Evolutionary conservation across 768 basidiomycete genomes (phyloP).

Genomic region (Ramaria rubella): DNA sequence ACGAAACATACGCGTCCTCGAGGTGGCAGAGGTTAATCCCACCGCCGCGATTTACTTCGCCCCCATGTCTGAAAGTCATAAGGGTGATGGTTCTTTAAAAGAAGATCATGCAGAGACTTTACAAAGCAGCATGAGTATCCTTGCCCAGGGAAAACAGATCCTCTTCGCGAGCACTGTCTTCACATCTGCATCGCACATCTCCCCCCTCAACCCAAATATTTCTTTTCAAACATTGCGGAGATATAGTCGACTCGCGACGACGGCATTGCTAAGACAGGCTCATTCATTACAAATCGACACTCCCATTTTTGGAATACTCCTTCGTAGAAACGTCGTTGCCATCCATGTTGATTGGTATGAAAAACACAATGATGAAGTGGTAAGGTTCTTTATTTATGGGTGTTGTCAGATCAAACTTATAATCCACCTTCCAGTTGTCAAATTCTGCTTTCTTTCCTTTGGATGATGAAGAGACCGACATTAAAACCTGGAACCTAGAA

Average conservation of each 20-base stretch:
- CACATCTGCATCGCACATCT: neutral
- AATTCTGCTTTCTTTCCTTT: constrained; percentile 2
- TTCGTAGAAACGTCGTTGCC: neutral
- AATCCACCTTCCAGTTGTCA: neutral
- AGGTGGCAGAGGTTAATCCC: neutral
- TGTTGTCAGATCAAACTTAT: neutral
- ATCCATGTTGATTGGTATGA: constrained; percentile 11
- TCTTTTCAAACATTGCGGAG: constrained; percentile 5
- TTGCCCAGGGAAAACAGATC: neutral
- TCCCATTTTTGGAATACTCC: constrained; percentile 2
- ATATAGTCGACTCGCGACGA: constrained; percentile 8
- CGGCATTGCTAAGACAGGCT: constrained; percentile 2
- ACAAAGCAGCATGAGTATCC: neutral
- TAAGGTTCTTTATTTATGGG: neutral
- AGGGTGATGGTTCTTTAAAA: no score
- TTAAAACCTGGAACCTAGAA: constrained; percentile 1
- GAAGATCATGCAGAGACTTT: no score
- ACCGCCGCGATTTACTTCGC: constrained; percentile 2
- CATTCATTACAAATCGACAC: neutral
- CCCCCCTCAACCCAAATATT: neutral
- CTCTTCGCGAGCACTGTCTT: constrained; percentile 3
- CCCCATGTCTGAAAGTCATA: no score
- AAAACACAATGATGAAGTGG: neutral
- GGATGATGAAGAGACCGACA: neutral
- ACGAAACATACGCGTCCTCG: neutral